Conservation (phyloP, 306 rosid genomes). For the Sicyos edulis region DNA sequence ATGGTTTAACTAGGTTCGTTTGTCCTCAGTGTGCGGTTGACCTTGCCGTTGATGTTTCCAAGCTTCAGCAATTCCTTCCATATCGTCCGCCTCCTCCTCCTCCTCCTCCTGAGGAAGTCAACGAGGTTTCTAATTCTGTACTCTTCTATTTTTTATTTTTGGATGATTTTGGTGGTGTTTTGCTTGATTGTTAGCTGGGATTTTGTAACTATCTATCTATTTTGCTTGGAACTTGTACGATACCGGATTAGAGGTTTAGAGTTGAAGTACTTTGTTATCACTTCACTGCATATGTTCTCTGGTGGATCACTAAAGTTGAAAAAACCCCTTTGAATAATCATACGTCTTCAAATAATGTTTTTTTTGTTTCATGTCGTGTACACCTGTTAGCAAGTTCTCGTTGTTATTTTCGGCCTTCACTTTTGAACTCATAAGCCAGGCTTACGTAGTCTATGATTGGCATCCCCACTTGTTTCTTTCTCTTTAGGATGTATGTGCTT, state of each 20-base stretch:
- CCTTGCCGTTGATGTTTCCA: slow-evolving; percentile 78
- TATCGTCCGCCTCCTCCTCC: slow-evolving; percentile 24
- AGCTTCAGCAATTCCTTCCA: slow-evolving; percentile 29
- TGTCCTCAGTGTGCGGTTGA: slow-evolving; percentile 89
- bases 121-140: slow-evolving; percentile 35
- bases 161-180: background rate
- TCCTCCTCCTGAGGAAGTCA: slow-evolving; percentile 36
- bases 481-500: too few relatives aligned
- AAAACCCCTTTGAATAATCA: background rate
- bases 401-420: background rate
- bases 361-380: background rate
- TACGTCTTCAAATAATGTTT: background rate
- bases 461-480: too few relatives aligned
- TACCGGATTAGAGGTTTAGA: background rate
- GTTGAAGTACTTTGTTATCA: background rate
- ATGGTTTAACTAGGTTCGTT: slow-evolving; percentile 63
- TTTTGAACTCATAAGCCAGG: background rate
- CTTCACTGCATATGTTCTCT: background rate
- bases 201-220: background rate
- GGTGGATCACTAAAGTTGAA: background rate
- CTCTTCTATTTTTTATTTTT: background rate
- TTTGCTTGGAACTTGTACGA: background rate
- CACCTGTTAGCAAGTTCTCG: background rate
- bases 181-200: background rate
- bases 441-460: background rate